Percentiles rank a stretch among this genome's conserved stretches.
Conservation (phyloP, 2,329 filamentous ascomycete species). For the Colletotrichum nymphaeae region DNA sequence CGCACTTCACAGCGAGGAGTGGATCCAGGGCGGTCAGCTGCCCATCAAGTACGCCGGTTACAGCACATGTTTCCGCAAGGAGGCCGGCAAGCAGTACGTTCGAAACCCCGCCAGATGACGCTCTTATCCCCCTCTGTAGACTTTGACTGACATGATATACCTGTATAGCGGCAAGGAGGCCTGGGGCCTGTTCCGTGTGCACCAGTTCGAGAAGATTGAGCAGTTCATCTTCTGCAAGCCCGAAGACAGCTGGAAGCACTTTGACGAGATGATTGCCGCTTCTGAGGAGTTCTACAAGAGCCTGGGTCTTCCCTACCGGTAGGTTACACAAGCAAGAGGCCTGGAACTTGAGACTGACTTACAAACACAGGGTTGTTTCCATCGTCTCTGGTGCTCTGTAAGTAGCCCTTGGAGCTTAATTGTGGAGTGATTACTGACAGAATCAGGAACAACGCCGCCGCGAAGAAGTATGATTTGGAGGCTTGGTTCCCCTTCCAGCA, state of each 20-base stretch:
- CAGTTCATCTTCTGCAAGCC: constrained; percentile 86
- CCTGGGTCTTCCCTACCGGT: constrained; percentile 85
- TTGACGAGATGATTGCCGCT: constrained; percentile 90
- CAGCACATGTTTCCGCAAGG: constrained; percentile 94
- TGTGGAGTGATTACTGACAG: neutral
- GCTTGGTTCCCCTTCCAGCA: constrained; percentile 97
- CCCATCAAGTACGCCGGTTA: constrained; percentile 95
- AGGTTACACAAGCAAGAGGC: neutral
- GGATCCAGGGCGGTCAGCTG: constrained; percentile 85
- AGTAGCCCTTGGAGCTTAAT: neutral
- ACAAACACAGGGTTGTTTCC: constrained; percentile 69
- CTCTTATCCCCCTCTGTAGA: neutral
- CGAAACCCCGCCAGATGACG: constrained; percentile 45
- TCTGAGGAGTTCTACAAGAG: constrained; percentile 97
- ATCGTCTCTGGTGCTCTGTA: constrained; percentile 93
- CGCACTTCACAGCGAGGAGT: constrained; percentile 92
- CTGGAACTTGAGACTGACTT: neutral
- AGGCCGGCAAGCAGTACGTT: constrained; percentile 81
- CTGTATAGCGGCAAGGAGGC: constrained; percentile 75
- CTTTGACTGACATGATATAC: constrained; percentile 25
- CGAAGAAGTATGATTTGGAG: constrained; percentile 96
- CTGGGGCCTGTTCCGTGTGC: constrained; percentile 98
- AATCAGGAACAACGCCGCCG: constrained; percentile 65
- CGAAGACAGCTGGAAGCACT: constrained; percentile 91
- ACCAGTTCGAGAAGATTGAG: constrained; percentile 96